Percentiles rank a stretch among this genome's conserved stretches.
Conservation (phyloP, 2,329 filamentous ascomycete genomes). For the Aquanectria penicillioides region DNA sequence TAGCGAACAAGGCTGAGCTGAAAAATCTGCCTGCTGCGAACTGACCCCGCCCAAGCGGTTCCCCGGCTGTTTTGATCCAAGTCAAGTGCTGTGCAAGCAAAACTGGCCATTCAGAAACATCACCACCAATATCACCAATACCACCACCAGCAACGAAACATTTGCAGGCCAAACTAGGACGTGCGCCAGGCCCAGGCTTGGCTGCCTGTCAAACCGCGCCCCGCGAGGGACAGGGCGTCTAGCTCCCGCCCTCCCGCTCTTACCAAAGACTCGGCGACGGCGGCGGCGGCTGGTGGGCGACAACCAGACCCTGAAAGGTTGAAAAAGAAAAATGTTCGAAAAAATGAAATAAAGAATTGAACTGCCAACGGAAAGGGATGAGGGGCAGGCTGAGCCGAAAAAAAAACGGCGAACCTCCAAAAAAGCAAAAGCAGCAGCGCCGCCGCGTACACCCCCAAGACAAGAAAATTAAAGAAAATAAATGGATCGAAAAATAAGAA, state of each 20-base stretch:
- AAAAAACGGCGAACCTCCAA: not conserved
- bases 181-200: not conserved
- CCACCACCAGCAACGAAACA: not conserved
- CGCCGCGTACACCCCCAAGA: not conserved
- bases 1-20: not conserved
- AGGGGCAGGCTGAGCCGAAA: not conserved
- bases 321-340: not conserved
- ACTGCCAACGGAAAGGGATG: conserved; percentile 8
- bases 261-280: conserved; percentile 2
- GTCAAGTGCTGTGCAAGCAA: not conserved
- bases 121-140: too few relatives aligned
- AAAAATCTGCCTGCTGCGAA: not conserved
- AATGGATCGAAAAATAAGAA: too few relatives aligned
- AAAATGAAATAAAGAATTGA: not conserved
- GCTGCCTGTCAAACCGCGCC: conserved; percentile 2
- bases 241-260: conserved; percentile 15
- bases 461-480: too few relatives aligned
- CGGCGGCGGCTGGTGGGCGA: too few relatives aligned
- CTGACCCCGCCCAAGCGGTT: not conserved
- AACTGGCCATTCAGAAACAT: not conserved
- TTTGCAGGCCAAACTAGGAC: not conserved
- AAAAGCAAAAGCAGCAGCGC: conserved; percentile 3
- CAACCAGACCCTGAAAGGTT: not conserved
- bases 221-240: not conserved
- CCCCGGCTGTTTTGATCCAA: not conserved